Base-by-base conservation (phyloP, 2,329 filamentous ascomycete genomes). In the Emergomyces africanus region DNA sequence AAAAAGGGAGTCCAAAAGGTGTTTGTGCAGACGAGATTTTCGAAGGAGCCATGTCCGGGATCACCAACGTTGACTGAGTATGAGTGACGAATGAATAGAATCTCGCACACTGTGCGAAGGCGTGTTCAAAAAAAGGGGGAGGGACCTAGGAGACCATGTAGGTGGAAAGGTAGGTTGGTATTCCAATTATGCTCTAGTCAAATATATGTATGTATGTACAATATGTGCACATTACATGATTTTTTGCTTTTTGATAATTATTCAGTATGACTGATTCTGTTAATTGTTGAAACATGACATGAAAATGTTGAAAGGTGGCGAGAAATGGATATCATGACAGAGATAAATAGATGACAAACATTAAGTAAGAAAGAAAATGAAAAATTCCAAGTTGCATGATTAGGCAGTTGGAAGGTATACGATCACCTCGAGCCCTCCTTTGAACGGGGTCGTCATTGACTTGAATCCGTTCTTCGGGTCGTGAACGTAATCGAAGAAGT, bases 1-100 rank as follows among this genome's bases (percentile, higher is more conserved):
- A 77, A 73, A 23, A 61, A 77, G 67, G 79, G 87, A 61, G 87
- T 95, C 79, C 89, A 95, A 72, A 95, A 95, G 79, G 81, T 92
- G 1, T 95, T 80, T 69, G 78, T 84, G 12, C 71, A 83, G 74
- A 86, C 83, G 0, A 80, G 74, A 64, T 58, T 58, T 25, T 58
- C 56, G 20, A 58, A 58, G 15, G 30, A 30, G 44, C 42, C 35
- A 25, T 41, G 35, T 39, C 25, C 25, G 23, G 46, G 46, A 12
- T 58, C 56, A 28, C 56, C 56, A 46, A 6, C 30, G 33, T 50
- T 58, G 46, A 20, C 18, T 58, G 56, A 39, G 14, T 25, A 33
- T 30, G 46, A 50, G 56, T 51, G 10, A 50, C 30, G 12, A 49
- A n/a, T n/a, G n/a, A 33, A 37, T 14, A 6, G 14, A n/a, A n/a